Evolutionary conservation across 139 green algal species (phyloP), one percentile per base, ranked within the genome.

Genomic region (Bryopsis sp.): DNA sequence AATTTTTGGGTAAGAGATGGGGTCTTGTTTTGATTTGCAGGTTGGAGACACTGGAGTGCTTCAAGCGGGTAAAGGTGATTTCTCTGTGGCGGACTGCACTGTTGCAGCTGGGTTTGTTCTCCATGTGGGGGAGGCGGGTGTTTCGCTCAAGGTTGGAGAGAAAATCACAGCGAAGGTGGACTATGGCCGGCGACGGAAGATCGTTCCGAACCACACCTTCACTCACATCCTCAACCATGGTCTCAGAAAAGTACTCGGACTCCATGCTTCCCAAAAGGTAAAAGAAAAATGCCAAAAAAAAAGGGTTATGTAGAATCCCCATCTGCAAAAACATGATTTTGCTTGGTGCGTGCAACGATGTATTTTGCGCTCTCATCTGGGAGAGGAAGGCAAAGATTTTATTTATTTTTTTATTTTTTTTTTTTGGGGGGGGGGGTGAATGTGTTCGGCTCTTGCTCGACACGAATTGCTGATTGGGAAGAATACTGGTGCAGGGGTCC

Each of bases 181-280:
- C 77, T 86, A 89, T 58, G 69, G 62, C 1, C 84, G 93, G 0
- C 82, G 95, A n/a, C 39, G 38, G 4, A 76, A 78, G 33, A 93
- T 99, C 50, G 73, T 82, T 65, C 89, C 93, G 38, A 99, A 99
- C 79, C 95, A 99, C 89, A 99, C 95, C 37, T 90, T 92, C 74
- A 99, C 95, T 3, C 95, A 99, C 82, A 81, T 98, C 7, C 85
- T 99, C 57, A 99, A 99, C 83, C 89, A 81, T 58, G 94, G 87
- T 19, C 82, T 99, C 63, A 74, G 84, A 26, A 48, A 86, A 54
- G 78, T 90, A 65, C 81, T 97, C 60, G 94, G 95, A 2, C 86
- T 95, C 39, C 83, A 94, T 47, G 84, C 99, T 19, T 85, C 97
- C 64, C 95, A 99, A 81, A 98, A 97, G 33, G 59, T 67, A 26